A percentile compares a stretch with the other conserved stretches of the same genome.
Evolutionary conservation across 2,329 filamentous ascomycete genomes (phyloP).

Genomic region (Daldinia sp.): DNA sequence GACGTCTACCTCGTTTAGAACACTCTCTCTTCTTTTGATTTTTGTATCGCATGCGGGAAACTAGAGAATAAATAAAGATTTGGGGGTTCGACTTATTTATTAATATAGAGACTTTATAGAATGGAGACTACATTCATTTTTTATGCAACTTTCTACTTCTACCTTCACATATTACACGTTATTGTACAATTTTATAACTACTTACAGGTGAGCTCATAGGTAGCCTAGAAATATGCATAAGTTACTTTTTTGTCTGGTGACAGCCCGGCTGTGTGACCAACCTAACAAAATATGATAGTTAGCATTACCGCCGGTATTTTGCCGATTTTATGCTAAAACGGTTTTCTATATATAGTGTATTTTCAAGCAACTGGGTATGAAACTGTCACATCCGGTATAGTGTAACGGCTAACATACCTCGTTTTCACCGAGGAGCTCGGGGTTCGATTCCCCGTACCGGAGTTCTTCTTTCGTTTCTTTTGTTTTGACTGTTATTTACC

Average conservation of each 20-base stretch:
- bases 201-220: background rate
- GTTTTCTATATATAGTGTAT: background rate
- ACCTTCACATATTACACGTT: background rate
- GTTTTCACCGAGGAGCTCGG: conserved; percentile 41
- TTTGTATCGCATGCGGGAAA: background rate
- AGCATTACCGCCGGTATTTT: background rate
- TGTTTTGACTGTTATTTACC: background rate
- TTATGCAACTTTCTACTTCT: background rate
- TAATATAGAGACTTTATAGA: background rate
- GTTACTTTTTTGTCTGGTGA: background rate
- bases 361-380: background rate
- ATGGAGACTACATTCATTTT: background rate
- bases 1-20: background rate
- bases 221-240: too few species aligned
- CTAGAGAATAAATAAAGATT: background rate
- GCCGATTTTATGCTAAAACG: background rate
- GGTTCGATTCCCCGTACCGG: conserved; percentile 40
- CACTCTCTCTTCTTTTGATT: background rate
- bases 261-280: background rate
- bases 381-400: conserved; percentile 31
- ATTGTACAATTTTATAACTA: background rate
- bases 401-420: conserved; percentile 40
- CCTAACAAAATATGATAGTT: background rate
- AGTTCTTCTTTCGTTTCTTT: conserved; percentile 15
- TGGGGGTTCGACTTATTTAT: background rate